Evolutionary conservation across 2,329 filamentous ascomycete genomes (phyloP).

Genomic region (Aspergillus japonicus): DNA sequence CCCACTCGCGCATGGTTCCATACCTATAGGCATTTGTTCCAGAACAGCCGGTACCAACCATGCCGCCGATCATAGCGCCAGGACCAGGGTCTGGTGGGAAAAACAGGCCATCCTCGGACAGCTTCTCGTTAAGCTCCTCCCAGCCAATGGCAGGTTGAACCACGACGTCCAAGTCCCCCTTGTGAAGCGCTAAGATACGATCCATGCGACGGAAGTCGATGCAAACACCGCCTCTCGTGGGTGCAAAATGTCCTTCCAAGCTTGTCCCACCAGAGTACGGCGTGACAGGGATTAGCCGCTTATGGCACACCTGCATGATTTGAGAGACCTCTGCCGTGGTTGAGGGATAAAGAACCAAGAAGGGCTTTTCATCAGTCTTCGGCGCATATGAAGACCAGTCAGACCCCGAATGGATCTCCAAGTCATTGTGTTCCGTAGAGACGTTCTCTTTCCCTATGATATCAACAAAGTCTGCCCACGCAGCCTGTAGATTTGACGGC

Average conservation of each 20-base stretch:
- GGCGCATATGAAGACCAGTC: slow-evolving; percentile 59
- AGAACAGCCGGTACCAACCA: slow-evolving; percentile 53
- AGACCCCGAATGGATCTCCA: slow-evolving; percentile 59
- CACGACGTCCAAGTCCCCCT: slow-evolving; percentile 72
- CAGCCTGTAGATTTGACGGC: slow-evolving; percentile 59
- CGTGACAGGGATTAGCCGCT: slow-evolving; percentile 77
- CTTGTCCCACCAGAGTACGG: slow-evolving; percentile 86
- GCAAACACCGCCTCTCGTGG: slow-evolving; percentile 78
- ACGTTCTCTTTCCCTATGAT: slow-evolving; percentile 64
- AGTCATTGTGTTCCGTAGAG: slow-evolving; percentile 55
- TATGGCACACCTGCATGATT: slow-evolving; percentile 86
- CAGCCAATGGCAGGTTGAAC: slow-evolving; percentile 82
- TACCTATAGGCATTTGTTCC: slow-evolving; percentile 91
- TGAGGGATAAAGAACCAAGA: slow-evolving; percentile 70
- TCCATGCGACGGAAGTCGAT: slow-evolving; percentile 87
- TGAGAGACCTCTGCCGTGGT: slow-evolving; percentile 80
- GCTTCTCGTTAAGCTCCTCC: slow-evolving; percentile 78
- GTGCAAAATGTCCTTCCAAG: slow-evolving; percentile 83
- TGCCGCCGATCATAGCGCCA: slow-evolving; percentile 85
- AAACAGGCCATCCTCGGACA: slow-evolving; percentile 73
- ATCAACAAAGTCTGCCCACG: slow-evolving; percentile 62
- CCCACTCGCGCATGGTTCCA: slow-evolving; percentile 94
- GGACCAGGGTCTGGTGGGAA: slow-evolving; percentile 91
- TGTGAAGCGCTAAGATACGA: slow-evolving; percentile 72
- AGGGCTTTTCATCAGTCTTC: slow-evolving; percentile 46